These are phyloP conservation scores for Colletotrichum tofieldiae DNA, from an alignment of 2,329 filamentous ascomycete genomes.

Conservation along the genomic window DNA sequence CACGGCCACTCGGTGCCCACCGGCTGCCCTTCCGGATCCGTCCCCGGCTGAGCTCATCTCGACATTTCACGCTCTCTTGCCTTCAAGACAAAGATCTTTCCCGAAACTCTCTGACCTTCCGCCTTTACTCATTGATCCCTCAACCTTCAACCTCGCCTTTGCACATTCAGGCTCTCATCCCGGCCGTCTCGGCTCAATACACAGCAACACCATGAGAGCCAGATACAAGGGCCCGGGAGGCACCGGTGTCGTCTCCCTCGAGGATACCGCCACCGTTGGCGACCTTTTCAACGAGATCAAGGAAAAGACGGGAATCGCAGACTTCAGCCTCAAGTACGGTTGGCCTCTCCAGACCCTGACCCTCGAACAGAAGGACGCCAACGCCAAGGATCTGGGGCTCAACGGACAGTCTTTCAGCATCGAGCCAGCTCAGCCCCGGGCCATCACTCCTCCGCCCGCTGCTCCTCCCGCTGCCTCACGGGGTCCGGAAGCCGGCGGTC, in stretches of 20 bases:
- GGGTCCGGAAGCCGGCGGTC: constrained; percentile 22
- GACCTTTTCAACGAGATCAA: constrained; percentile 74
- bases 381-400: constrained; percentile 64
- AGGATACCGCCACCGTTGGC: constrained; percentile 76
- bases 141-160: not conserved
- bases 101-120: not conserved
- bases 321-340: constrained; percentile 86
- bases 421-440: constrained; percentile 52
- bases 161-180: not conserved
- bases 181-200: not conserved
- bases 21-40: constrained; percentile 10
- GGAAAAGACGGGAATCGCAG: constrained; percentile 74
- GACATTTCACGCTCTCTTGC: not conserved
- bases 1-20: constrained; percentile 19
- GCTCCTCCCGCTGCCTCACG: constrained; percentile 32
- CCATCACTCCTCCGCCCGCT: constrained; percentile 35
- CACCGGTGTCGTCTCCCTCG: constrained; percentile 78
- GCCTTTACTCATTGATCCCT: too few relatives aligned
- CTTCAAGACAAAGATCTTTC: not conserved
- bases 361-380: constrained; percentile 65
- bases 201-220: constrained; percentile 69
- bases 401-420: constrained; percentile 68
- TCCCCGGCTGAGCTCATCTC: constrained; percentile 24
- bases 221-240: constrained; percentile 83
- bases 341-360: constrained; percentile 83